Base-by-base conservation (phyloP, 768 basidiomycete genomes). In the Tylopilus vinaceipallidus region DNA sequence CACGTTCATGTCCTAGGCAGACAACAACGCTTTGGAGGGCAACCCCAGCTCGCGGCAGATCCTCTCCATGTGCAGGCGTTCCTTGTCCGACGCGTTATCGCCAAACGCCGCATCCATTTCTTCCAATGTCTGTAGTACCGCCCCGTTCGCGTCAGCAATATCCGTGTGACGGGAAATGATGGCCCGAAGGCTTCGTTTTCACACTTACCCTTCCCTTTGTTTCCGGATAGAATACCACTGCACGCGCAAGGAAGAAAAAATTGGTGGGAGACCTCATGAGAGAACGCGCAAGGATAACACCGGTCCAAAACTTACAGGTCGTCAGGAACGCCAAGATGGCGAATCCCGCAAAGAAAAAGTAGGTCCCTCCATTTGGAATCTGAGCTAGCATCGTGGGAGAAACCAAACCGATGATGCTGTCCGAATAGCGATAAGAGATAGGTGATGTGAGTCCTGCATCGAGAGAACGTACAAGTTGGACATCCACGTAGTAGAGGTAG, bases 401-500 rank as follows among this genome's bases (percentile, higher is more conserved):
- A 16, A 62, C 64, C 44, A 68, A 26, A 6, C 66, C 68, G 37
- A 66, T 60, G 42, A 60, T 2, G 5, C 66, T 68, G 22, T 50
- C 27, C 40, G 11, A 19, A 41, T n/a, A 13, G 37, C 16, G 22
- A 34, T 52, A 24, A 36, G 10, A 19, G 0, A 19, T 46, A 11
- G 35, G 24, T 22, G 2, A 33, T 38, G 14, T 17, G 35, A 14
- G n/a, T 34, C 2, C 19, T 26, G n/a, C 9, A 26, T 23, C 4
- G 36, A 37, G 16, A 42, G 12, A 7, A 50, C 59, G 10, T 50
- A 67, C 66, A 67, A 69, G 45, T 72, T 74, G 23, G 71, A 69
- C 56, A 71, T 69, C 73, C 73, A 74, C 20, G 72, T 73, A 1
- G 65, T 56, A 13, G 74, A 75, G 4, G 74, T 71, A 7, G 65